These are phyloP conservation scores for Coemansia asiatica DNA, from an alignment of 192 early-diverging fungal genomes.

Conservation along the genomic window DNA sequence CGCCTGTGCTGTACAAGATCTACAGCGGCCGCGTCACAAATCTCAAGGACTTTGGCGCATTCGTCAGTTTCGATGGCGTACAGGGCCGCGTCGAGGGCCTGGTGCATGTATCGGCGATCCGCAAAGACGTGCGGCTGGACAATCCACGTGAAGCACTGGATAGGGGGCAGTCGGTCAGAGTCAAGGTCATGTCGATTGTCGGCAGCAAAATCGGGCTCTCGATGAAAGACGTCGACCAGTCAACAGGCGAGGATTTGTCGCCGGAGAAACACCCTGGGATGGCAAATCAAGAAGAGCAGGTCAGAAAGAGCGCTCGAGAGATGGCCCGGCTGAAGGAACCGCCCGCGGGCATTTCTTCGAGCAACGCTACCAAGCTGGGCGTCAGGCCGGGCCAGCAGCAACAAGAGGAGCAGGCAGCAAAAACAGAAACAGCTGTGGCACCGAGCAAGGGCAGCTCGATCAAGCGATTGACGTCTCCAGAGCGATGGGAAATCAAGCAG, in stretches of 20 bases:
- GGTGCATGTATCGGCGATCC: constrained; percentile 81
- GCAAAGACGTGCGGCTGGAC: constrained; percentile 63
- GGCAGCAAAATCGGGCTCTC: constrained; percentile 82
- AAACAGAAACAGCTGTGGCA: background rate
- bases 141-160: constrained; percentile 87
- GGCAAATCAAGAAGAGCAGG: constrained; percentile 9
- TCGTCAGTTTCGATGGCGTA: constrained; percentile 83
- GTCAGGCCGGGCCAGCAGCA: background rate
- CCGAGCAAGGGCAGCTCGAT: constrained; percentile 31
- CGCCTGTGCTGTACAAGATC: constrained; percentile 88
- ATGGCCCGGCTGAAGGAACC: constrained; percentile 5
- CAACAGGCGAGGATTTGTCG: constrained; percentile 82
- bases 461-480: constrained; percentile 91
- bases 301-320: background rate
- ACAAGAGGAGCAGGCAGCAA: background rate
- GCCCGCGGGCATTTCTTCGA: constrained; percentile 19
- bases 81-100: constrained; percentile 79
- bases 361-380: constrained; percentile 41
- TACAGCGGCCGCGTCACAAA: constrained; percentile 82
- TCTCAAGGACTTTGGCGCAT: constrained; percentile 91
- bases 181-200: constrained; percentile 92
- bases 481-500: constrained; percentile 97
- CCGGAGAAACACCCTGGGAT: constrained; percentile 71
- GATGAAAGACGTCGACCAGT: constrained; percentile 97
- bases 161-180: constrained; percentile 79